These are phyloP conservation scores for Parachlorella kessleri DNA, from an alignment of 139 green algal genomes.

Conservation along the genomic window DNA sequence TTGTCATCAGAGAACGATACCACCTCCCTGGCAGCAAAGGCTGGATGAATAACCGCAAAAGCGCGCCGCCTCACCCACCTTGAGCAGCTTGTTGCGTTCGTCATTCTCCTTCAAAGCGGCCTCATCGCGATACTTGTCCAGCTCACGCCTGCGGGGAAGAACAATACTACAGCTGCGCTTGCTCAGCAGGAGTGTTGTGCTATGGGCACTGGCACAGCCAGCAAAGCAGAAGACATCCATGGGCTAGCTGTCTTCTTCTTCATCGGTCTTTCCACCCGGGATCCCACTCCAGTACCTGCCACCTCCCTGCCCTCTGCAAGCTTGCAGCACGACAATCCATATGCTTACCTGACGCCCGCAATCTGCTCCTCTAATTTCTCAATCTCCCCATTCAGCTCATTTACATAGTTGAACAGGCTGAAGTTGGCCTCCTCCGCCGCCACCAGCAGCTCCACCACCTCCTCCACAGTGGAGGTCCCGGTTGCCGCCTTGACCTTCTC, in stretches of 20 bases:
- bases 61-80: neutral
- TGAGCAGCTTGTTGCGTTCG: neutral
- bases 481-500: slow-evolving; percentile 78
- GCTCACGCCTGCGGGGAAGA: neutral
- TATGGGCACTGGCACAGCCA: no score
- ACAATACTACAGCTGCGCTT: no score
- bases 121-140: neutral
- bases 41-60: no score
- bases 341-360: slow-evolving; percentile 25
- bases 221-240: no score
- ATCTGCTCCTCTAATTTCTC: slow-evolving; percentile 58
- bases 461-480: slow-evolving; percentile 52
- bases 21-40: no score
- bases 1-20: no score
- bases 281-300: no score
- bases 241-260: no score
- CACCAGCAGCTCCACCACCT: slow-evolving; percentile 48
- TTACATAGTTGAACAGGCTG: slow-evolving; percentile 64
- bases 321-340: no score
- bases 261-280: no score
- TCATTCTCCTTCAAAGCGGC: neutral
- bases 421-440: slow-evolving; percentile 51
- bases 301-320: neutral
- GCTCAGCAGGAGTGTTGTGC: no score
- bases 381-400: slow-evolving; percentile 40